Base-by-base conservation (phyloP, 2,329 filamentous ascomycete genomes). In the Cercospora sp. region DNA sequence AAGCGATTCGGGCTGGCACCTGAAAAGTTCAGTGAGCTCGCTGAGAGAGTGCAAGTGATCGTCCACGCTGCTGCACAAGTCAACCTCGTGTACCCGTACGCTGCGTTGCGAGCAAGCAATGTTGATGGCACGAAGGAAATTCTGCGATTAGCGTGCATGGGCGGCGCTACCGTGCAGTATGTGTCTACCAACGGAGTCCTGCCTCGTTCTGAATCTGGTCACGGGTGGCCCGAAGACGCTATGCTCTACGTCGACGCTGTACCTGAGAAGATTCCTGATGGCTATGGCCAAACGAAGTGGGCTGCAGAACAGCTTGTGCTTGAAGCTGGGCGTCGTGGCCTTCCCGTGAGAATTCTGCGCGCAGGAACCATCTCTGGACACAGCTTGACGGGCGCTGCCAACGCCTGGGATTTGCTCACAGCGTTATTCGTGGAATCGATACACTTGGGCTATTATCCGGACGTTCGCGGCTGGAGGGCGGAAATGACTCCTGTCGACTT, bases 401-500 rank as follows among this genome's bases (percentile, higher is more conserved):
- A 94, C 73, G 88, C 90, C 0, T 94, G 89, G 82, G 91, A 94
- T 83, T 80, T 94, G 20, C 82, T 94, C 57, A 92, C 90, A 63
- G 91, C 91, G 0, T 78, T 94, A 65, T 85, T 94, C 28, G 89
- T 93, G 1, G 91, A 94, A 76, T 93, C 91, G 0, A 84, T 94
- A 42, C 88, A 90, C 63, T 83, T 94, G 3, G 91, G 91, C 5
- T 86, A 87, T 72, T 87, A 87, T 1, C 91, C 91, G 0, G 85
- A 91, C 63, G 88, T 93, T 3, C 84, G 90, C 60, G 88, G 88
- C 51, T 94, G 91, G 91, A 87, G 89, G 60, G 87, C 90, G 1
- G 91, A 94, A 80, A 94, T 94, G 91, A 93, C 91, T 0, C 91
- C 91, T 0, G 91, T 93, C 13, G 91, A 94, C 78, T 93, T 92